A percentile compares a stretch with the other conserved stretches of the same genome.
These are phyloP conservation scores for Hibiscus trionum DNA, from an alignment of 345 rosid species.

Conservation along the genomic window DNA sequence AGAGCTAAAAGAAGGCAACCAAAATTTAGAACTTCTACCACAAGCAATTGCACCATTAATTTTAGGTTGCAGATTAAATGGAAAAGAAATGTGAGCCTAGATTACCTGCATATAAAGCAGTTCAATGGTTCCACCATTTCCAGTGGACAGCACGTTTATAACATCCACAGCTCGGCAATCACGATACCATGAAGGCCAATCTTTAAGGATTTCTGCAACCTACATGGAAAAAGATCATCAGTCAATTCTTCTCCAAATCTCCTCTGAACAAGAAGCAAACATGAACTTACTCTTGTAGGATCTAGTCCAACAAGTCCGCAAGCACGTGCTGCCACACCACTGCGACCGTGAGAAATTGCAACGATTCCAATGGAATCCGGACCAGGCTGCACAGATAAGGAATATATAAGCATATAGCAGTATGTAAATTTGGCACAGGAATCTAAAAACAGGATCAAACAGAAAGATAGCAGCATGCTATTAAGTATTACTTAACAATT, in stretches of 20 bases:
- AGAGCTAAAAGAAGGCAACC: constrained; percentile 38
- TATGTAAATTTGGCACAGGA: not conserved
- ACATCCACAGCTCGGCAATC: constrained; percentile 93
- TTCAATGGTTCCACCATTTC: constrained; percentile 94
- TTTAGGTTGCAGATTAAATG: not conserved
- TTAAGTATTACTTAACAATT: not conserved
- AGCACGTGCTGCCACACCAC: constrained; percentile 98
- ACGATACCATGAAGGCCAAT: constrained; percentile 82
- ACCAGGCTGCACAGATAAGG: constrained; percentile 70
- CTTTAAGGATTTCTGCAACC: constrained; percentile 98
- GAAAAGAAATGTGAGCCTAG: constrained; percentile 2
- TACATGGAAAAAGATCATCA: constrained; percentile 11
- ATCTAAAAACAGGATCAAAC: not conserved
- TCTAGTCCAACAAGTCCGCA: constrained; percentile 98
- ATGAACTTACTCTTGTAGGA: constrained; percentile 76
- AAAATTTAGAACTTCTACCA: not conserved
- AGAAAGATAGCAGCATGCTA: not conserved
- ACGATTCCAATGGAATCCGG: constrained; percentile 99
- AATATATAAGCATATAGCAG: not conserved
- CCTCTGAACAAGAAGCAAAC: not conserved
- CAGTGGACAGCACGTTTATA: constrained; percentile 75
- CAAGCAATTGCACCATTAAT: not conserved
- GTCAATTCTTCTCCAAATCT: not conserved
- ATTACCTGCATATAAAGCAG: constrained; percentile 92
- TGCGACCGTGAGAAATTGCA: constrained; percentile 98